These are phyloP conservation scores for Erodium texanum DNA, from an alignment of 441 rosid species.

Conservation along the genomic window DNA sequence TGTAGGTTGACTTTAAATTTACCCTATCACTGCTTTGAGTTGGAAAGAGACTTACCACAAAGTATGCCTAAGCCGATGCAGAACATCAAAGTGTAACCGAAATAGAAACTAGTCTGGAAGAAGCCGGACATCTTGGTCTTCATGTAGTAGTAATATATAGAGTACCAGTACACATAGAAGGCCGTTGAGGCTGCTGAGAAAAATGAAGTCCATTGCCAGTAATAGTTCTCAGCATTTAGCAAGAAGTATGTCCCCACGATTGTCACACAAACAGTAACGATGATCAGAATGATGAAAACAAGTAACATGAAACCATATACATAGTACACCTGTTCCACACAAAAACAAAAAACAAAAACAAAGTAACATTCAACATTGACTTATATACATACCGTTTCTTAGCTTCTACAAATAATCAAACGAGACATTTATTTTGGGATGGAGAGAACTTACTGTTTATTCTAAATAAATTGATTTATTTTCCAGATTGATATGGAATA, in stretches of 20 bases:
- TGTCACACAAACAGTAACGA: conserved; percentile 87
- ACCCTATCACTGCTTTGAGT: too few relatives aligned
- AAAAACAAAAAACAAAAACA: conserved; percentile 35
- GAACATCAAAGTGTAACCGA: conserved; percentile 95
- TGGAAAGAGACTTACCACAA: conserved; percentile 74
- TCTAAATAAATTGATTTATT: neutral
- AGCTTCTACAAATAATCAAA: too few relatives aligned
- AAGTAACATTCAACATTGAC: neutral
- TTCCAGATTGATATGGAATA: neutral
- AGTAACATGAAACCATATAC: conserved; percentile 91
- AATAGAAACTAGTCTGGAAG: conserved; percentile 96
- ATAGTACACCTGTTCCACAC: conserved; percentile 79
- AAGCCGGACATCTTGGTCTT: conserved; percentile 97
- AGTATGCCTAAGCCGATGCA: conserved; percentile 92
- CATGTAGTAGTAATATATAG: conserved; percentile 76
- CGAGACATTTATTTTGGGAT: too few relatives aligned
- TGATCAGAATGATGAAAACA: conserved; percentile 75
- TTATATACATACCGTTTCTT: too few relatives aligned
- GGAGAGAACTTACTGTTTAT: too few relatives aligned
- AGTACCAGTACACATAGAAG: conserved; percentile 80
- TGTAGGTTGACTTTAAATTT: too few relatives aligned
- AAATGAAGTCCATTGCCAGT: conserved; percentile 98
- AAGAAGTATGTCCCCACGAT: conserved; percentile 94
- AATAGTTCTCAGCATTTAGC: conserved; percentile 89
- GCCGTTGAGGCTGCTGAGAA: conserved; percentile 96